Evolutionary conservation across 2,329 filamentous ascomycete genomes (phyloP).

Genomic region (Lomentospora prolificans): DNA sequence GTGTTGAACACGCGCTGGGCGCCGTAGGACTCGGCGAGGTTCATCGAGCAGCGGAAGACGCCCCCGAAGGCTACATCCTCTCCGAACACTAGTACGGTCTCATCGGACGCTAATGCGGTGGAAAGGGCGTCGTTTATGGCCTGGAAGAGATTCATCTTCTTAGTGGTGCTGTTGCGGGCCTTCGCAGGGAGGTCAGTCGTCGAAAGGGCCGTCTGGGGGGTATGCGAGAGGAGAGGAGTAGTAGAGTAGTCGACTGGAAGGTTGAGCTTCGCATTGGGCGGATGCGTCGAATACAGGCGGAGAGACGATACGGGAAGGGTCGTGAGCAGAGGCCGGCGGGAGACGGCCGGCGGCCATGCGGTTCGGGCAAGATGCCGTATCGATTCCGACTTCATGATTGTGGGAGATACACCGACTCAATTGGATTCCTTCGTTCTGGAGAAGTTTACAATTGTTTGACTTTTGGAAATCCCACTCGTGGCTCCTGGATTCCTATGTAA

Average conservation of each 20-base stretch:
- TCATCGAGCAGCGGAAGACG: slow-evolving; percentile 91
- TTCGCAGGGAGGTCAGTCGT: slow-evolving; percentile 62
- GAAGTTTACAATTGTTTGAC: too few species aligned
- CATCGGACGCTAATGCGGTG: slow-evolving; percentile 71
- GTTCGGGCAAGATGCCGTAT: slow-evolving; percentile 3
- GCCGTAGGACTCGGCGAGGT: slow-evolving; percentile 79
- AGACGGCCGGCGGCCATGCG: background rate
- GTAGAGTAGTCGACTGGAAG: slow-evolving; percentile 78
- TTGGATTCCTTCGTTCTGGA: too few species aligned
- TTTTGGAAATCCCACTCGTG: too few species aligned
- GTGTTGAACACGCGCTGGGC: slow-evolving; percentile 91
- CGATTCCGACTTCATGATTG: background rate
- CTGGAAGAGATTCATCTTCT: slow-evolving; percentile 88
- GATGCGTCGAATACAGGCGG: slow-evolving; percentile 42
- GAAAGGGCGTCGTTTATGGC: slow-evolving; percentile 85
- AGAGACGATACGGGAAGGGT: slow-evolving; percentile 11
- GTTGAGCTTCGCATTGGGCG: slow-evolving; percentile 61
- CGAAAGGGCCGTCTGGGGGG: slow-evolving; percentile 58
- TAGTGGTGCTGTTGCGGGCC: slow-evolving; percentile 59
- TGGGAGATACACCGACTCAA: background rate
- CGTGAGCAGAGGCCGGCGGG: background rate
- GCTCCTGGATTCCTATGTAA: too few species aligned
- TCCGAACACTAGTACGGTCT: slow-evolving; percentile 82
- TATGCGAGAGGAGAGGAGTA: slow-evolving; percentile 73
- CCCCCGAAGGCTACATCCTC: slow-evolving; percentile 97